Evolutionary conservation across 441 rosid genomes (phyloP).

Genomic region (Gossypium davidsonii): DNA sequence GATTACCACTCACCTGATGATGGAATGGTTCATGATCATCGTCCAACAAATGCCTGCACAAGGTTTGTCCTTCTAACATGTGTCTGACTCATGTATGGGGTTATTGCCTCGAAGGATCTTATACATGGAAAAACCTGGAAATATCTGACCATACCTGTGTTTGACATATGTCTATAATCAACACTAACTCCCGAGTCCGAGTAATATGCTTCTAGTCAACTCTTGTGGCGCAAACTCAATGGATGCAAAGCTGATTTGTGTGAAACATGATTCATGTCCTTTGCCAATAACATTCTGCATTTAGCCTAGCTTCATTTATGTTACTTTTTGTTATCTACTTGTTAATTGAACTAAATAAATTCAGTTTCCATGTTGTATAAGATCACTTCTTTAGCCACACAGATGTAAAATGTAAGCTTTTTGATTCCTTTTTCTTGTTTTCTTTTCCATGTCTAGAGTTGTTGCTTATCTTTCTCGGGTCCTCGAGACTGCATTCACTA

Average conservation of each 20-base stretch:
- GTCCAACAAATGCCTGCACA: slow-evolving; percentile 94
- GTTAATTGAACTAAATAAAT: slow-evolving; percentile 1
- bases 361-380: background rate
- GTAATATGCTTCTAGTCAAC: background rate
- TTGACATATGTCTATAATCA: background rate
- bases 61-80: slow-evolving; percentile 41
- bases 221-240: slow-evolving; percentile 12
- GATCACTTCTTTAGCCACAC: background rate
- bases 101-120: background rate
- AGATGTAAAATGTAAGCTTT: background rate
- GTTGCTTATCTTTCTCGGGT: slow-evolving; percentile 98
- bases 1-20: slow-evolving; percentile 94
- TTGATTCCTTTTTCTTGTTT: slow-evolving; percentile 1
- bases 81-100: background rate
- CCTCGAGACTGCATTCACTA: slow-evolving; percentile 94
- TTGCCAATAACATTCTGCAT: background rate
- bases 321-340: slow-evolving; percentile 5
- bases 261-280: background rate
- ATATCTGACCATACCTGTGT: background rate
- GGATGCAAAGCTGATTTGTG: slow-evolving; percentile 7
- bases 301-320: background rate
- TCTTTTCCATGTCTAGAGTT: slow-evolving; percentile 46
- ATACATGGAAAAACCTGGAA: background rate
- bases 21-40: slow-evolving; percentile 91
- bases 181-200: background rate